A percentile compares a stretch with the other conserved stretches of the same genome.
Conservation (phyloP, 2,329 filamentous ascomycete genomes). For the Diaporthe batatas region DNA sequence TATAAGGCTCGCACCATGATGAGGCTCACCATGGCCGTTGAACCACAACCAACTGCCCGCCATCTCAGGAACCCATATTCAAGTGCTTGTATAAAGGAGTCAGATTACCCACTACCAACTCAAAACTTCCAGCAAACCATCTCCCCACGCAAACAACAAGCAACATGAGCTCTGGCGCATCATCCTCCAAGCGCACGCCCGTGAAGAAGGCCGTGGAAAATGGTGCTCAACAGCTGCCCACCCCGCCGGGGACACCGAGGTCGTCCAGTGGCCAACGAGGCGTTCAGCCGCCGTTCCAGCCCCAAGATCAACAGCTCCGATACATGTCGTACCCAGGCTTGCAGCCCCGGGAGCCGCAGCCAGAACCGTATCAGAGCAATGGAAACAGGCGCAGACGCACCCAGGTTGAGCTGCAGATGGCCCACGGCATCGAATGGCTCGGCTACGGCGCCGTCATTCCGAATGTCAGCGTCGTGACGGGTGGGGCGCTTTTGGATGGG, state of each 20-base stretch:
- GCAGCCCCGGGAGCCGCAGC: not conserved
- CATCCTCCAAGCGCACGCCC: not conserved
- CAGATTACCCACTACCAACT: not conserved
- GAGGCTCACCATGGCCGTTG: too few species aligned
- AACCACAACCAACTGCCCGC: not conserved
- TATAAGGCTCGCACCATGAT: not conserved
- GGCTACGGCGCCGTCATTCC: constrained; percentile 21
- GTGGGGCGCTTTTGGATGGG: constrained; percentile 5
- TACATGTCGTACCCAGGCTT: not conserved
- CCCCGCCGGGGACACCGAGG: not conserved
- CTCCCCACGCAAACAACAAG: not conserved
- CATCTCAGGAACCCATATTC: not conserved
- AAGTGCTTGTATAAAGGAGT: not conserved
- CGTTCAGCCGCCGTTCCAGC: not conserved
- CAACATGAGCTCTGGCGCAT: not conserved
- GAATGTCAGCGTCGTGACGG: constrained; percentile 27
- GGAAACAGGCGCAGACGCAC: constrained; percentile 11
- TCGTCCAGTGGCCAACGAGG: not conserved
- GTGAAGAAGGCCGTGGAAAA: not conserved
- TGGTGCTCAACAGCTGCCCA: not conserved
- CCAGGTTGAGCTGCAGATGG: constrained; percentile 31
- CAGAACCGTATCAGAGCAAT: not conserved
- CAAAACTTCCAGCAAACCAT: not conserved
- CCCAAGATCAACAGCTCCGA: not conserved
- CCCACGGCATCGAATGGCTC: constrained; percentile 25